Evolutionary conservation across 495 filamentous ascomycete species (phyloP).

Genomic region (Annulohypoxylon moriforme): DNA sequence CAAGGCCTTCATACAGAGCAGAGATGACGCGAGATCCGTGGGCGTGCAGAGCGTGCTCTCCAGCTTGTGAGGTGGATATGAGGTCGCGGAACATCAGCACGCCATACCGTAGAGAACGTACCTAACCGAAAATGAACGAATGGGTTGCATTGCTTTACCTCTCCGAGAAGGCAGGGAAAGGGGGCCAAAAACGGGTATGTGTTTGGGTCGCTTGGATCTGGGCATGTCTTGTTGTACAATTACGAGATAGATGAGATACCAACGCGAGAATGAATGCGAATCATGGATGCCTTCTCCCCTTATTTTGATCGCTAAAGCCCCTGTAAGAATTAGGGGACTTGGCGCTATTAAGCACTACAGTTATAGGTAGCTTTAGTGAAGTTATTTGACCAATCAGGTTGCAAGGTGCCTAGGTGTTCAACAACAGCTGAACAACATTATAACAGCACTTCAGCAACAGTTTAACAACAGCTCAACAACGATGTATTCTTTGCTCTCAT

Average conservation of each 20-base stretch:
- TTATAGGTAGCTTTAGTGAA: no score
- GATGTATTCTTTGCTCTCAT: no score
- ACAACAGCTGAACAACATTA: no score
- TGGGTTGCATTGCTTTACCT: background rate
- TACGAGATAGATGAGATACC: constrained; percentile 37
- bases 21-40: constrained; percentile 83
- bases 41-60: constrained; percentile 83
- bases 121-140: background rate
- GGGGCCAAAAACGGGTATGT: background rate
- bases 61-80: constrained; percentile 48
- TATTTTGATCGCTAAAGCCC: no score
- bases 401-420: no score
- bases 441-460: no score
- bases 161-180: background rate
- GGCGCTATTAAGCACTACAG: no score
- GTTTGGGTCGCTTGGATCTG: constrained; percentile 27
- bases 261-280: constrained; percentile 22
- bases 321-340: no score
- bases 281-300: background rate
- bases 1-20: constrained; percentile 80
- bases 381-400: no score
- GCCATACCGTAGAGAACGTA: background rate
- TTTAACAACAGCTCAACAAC: no score
- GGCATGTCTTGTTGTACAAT: constrained; percentile 24
- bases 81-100: no score